Percentiles rank a stretch among this genome's conserved stretches.
Conservation (phyloP, 75 land plant genomes). For the Selaginella moellendorffii region DNA sequence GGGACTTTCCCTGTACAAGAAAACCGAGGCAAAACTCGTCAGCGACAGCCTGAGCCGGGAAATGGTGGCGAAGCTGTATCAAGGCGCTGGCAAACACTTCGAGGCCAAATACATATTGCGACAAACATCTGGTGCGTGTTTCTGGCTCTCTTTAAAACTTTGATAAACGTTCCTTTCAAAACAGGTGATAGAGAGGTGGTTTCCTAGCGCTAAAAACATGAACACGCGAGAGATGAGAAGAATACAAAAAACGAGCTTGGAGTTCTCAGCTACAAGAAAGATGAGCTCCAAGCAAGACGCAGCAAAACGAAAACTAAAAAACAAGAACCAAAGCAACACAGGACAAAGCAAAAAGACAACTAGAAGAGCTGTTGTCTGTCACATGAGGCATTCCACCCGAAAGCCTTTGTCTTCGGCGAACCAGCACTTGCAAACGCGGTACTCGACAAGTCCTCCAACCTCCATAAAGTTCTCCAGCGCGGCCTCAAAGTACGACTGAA, state of each 20-base stretch:
- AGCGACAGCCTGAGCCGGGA: slow-evolving; percentile 38
- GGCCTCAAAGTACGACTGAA: neutral
- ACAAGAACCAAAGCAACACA: neutral
- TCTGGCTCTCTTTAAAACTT: too few relatives aligned
- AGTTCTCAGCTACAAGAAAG: too few relatives aligned
- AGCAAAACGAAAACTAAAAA: neutral
- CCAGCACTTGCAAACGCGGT: neutral
- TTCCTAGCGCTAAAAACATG: too few relatives aligned
- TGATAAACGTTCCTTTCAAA: too few relatives aligned
- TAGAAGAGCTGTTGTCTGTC: neutral
- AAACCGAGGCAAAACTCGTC: slow-evolving; percentile 9
- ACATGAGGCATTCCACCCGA: neutral
- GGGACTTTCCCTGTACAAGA: slow-evolving; percentile 39
- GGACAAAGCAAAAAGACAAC: neutral
- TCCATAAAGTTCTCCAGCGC: neutral
- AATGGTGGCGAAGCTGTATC: slow-evolving; percentile 46
- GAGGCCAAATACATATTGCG: slow-evolving; percentile 29
- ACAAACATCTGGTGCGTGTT: too few relatives aligned
- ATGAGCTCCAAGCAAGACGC: neutral
- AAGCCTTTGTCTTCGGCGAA: neutral
- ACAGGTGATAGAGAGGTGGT: too few relatives aligned
- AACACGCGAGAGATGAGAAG: too few relatives aligned
- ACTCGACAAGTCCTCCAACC: neutral
- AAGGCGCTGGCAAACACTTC: slow-evolving; percentile 25
- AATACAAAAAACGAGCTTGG: too few relatives aligned